These are phyloP conservation scores for Pilasporangium apinafurcum DNA, from an alignment of 352 stramenopile genomes.

Conservation along the genomic window DNA sequence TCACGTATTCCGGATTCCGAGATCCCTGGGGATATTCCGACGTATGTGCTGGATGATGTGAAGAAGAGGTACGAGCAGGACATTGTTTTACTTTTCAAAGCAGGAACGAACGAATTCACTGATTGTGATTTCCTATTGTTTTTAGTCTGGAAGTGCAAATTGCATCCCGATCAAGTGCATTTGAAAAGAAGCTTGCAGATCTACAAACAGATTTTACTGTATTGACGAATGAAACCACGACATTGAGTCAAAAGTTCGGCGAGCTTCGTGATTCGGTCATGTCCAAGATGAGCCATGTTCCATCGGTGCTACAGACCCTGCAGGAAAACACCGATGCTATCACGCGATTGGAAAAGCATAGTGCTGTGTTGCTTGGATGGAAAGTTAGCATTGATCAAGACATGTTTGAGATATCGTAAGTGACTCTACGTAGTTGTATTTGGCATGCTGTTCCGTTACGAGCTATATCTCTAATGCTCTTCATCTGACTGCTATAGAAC, in stretches of 20 bases:
- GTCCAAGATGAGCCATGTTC: conserved; percentile 17
- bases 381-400: conserved; percentile 63
- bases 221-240: conserved; percentile 32
- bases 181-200: conserved; percentile 67
- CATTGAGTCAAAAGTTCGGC: conserved; percentile 32
- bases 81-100: no score
- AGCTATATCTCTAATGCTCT: no score
- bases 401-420: conserved; percentile 36
- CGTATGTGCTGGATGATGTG: conserved; percentile 45
- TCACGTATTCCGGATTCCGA: conserved; percentile 37
- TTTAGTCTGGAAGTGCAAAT: conserved; percentile 57
- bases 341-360: conserved; percentile 66
- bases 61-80: conserved; percentile 42
- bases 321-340: conserved; percentile 49
- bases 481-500: conserved; percentile 3
- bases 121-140: background rate
- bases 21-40: conserved; percentile 35
- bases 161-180: conserved; percentile 29
- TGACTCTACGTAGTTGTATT: no score
- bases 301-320: conserved; percentile 21
- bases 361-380: conserved; percentile 47
- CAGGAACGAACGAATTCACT: no score
- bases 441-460: no score
- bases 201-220: conserved; percentile 51
- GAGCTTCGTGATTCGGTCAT: conserved; percentile 43